Evolutionary conservation across 768 basidiomycete species (phyloP).

Genomic region (Pleurotus salmoneostramineus): DNA sequence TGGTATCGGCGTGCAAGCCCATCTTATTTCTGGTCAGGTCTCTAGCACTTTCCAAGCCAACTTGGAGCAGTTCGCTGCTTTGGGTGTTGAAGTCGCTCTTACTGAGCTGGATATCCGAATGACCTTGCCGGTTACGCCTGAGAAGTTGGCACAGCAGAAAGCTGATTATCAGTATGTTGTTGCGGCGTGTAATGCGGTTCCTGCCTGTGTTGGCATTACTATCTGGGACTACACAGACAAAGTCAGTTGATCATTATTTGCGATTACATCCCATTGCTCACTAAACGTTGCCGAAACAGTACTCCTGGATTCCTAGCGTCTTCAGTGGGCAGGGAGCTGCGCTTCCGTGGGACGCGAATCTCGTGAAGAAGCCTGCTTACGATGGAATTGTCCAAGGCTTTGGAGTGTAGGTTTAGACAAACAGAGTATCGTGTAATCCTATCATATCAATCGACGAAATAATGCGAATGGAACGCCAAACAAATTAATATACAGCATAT

Average conservation of each 20-base stretch:
- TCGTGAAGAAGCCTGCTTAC: slow-evolving; percentile 34
- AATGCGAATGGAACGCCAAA: background rate
- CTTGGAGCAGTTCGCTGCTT: slow-evolving; percentile 47
- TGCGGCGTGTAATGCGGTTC: slow-evolving; percentile 44
- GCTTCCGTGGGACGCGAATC: slow-evolving; percentile 31
- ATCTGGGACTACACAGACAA: slow-evolving; percentile 45
- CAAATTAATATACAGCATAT: background rate
- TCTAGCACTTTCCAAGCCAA: slow-evolving; percentile 44
- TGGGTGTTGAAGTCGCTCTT: slow-evolving; percentile 65
- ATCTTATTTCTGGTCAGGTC: slow-evolving; percentile 56
- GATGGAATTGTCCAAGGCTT: background rate
- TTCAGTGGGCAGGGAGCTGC: slow-evolving; percentile 36
- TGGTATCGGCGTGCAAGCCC: slow-evolving; percentile 58
- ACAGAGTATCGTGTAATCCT: background rate
- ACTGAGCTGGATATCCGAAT: slow-evolving; percentile 69
- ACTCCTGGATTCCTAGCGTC: slow-evolving; percentile 34
- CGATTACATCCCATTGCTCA: background rate
- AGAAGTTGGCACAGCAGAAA: slow-evolving; percentile 49
- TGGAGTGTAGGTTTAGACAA: background rate
- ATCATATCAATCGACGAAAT: background rate
- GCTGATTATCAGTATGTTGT: slow-evolving; percentile 56
- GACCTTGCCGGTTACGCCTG: slow-evolving; percentile 45
- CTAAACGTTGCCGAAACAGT: slow-evolving; percentile 17
- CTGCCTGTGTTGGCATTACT: slow-evolving; percentile 39
- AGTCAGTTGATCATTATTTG: slow-evolving; percentile 12